Base-by-base conservation (phyloP, 2,329 filamentous ascomycete species). In the Fusarium pseudocircinatum region DNA sequence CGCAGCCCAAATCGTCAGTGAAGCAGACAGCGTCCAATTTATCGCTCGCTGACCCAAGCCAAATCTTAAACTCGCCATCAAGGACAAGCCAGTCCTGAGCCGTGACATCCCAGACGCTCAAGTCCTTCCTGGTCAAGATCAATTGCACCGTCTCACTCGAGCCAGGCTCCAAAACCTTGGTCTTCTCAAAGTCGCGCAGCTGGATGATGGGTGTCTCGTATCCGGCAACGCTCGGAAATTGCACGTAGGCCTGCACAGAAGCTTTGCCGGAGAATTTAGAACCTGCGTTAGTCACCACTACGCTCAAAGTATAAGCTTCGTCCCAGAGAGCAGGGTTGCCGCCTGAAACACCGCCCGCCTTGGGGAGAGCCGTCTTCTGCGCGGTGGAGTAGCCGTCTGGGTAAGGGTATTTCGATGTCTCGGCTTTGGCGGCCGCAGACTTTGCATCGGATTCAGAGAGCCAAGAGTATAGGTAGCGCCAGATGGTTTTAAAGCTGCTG, bases 101-200 rank as follows among this genome's bases (percentile, higher is more conserved):
- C 11, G 83, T 81, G 0, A 89, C 87, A 78, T 93, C 91, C 93
- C 93, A 94, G 50, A 93, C 91, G 73, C 92, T 94, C 62, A 94
- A 63, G 78, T 94, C 93, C 75, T 91, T 89, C 63, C 93, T 87
- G 12, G 87, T 93, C 63, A 94, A 75, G 2, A 84, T 82, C 75
- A 94, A 85, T 26, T 85, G 84, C 1, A 94, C 87, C 0, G 82
- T 85, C 63, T 81, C 81, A 7, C 81, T 86, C 77, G 90, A 84
- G 0, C 89, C 90, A 0, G 86, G 84, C 8, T 85, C 82, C 22
- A 94, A 81, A 32, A 83, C 80, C 18, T 69, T 61, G 6, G 93
- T 83, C 84, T 95, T 94, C 70, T 92, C 90, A 78, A 95, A 95
- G 36, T 92, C 92, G 20, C 93, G 88, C 26, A 95, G 85, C n/a